Evolutionary conservation across 305 asterid species (phyloP).

Genomic region (Rubia tinctorum): DNA sequence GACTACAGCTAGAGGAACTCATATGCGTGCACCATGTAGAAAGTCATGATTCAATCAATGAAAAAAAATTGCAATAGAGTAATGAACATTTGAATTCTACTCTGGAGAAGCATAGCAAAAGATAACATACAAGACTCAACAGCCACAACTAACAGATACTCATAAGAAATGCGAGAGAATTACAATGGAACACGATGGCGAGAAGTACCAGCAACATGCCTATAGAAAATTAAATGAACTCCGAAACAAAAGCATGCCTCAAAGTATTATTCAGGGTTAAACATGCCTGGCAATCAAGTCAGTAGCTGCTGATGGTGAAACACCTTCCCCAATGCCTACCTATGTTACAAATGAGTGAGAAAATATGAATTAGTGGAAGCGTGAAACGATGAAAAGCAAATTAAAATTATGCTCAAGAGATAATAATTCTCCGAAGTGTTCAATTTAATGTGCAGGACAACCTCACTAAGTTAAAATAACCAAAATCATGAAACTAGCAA

Average conservation of each 20-base stretch:
- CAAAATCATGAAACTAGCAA: background rate
- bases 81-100: background rate
- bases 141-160: background rate
- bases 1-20: background rate
- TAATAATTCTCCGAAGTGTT: background rate
- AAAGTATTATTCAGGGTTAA: conserved; percentile 21
- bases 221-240: conserved; percentile 3
- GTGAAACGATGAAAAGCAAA: background rate
- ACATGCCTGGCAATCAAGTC: conserved; percentile 94
- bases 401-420: background rate
- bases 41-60: background rate
- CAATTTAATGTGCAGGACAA: background rate
- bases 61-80: background rate
- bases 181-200: background rate
- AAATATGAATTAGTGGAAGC: conserved; percentile 10
- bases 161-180: background rate
- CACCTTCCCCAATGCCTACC: conserved; percentile 99
- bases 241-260: conserved; percentile 23
- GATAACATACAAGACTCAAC: background rate
- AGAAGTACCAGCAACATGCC: conserved; percentile 6
- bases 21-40: background rate
- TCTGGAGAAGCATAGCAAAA: background rate
- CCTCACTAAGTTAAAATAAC: background rate
- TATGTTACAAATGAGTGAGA: conserved; percentile 24
- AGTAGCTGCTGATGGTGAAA: conserved; percentile 98